A percentile compares a stretch with the other conserved stretches of the same genome.
Conservation (phyloP, 2,329 filamentous ascomycete species). For the Bipolaris bicolor region DNA sequence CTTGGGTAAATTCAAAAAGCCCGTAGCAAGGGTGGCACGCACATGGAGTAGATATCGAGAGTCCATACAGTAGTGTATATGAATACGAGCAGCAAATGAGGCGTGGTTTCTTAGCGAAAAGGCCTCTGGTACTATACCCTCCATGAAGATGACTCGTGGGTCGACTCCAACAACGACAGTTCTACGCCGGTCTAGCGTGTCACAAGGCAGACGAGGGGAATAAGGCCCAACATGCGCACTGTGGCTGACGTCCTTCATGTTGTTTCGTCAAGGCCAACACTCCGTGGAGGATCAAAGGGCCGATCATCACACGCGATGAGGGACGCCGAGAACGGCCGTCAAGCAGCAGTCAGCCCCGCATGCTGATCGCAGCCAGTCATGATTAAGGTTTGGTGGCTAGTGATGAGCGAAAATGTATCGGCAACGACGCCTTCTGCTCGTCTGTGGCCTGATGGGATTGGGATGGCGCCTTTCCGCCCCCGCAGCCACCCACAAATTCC, state of each 20-base stretch:
- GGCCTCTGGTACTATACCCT: conserved; percentile 6
- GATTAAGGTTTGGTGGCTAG: conserved; percentile 30
- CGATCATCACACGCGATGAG: conserved; percentile 9
- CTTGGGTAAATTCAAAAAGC: conserved; percentile 9
- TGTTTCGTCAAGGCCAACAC: not conserved
- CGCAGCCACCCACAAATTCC: conserved; percentile 23
- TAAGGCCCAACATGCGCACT: conserved; percentile 1
- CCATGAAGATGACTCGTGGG: conserved; percentile 8
- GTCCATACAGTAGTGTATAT: conserved; percentile 13
- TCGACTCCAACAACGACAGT: not conserved
- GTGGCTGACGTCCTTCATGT: conserved; percentile 6
- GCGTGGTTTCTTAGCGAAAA: conserved; percentile 21
- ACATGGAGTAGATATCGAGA: conserved; percentile 27
- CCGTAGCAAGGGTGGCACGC: conserved; percentile 27
- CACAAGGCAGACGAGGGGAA: not conserved
- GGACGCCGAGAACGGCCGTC: conserved; percentile 17
- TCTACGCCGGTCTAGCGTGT: not conserved
- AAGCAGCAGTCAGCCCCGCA: conserved; percentile 17
- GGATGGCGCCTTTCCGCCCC: conserved; percentile 28
- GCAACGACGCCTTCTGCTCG: conserved; percentile 23
- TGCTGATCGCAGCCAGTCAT: conserved; percentile 21
- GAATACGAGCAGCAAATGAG: conserved; percentile 24
- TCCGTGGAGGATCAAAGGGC: conserved; percentile 2
- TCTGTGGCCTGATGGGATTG: conserved; percentile 21
- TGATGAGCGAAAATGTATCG: conserved; percentile 41